Percentiles rank a stretch among this genome's conserved stretches.
Evolutionary conservation across 345 rosid species (phyloP).

Genomic region (Camelina sativa): DNA sequence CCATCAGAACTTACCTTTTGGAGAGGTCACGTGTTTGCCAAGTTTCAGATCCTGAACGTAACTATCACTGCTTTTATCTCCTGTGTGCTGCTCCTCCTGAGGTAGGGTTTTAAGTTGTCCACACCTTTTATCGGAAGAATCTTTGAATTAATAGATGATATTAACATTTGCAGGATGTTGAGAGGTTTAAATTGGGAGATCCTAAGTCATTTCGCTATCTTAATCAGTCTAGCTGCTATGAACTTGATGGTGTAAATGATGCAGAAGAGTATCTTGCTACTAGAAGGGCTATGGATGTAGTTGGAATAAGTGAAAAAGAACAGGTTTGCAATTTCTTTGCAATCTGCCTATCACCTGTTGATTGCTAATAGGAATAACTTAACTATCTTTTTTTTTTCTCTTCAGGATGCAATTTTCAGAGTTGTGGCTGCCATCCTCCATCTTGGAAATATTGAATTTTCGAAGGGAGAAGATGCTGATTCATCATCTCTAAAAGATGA

Average conservation of each 20-base stretch:
- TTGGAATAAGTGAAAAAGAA: slow-evolving; percentile 75
- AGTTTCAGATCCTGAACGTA: slow-evolving; percentile 88
- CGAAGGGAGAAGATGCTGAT: slow-evolving; percentile 67
- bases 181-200: slow-evolving; percentile 78
- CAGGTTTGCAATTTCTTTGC: slow-evolving; percentile 59
- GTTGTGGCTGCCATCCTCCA: slow-evolving; percentile 92
- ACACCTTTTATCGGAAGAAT: slow-evolving; percentile 8
- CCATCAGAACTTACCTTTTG: slow-evolving; percentile 89
- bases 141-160: slow-evolving; percentile 35
- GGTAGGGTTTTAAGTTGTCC: slow-evolving; percentile 47
- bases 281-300: slow-evolving; percentile 86
- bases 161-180: slow-evolving; percentile 63
- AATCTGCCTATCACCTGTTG: slow-evolving; percentile 19
- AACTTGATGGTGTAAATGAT: slow-evolving; percentile 75
- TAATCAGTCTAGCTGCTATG: slow-evolving; percentile 86
- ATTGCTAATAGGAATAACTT: slow-evolving; percentile 11
- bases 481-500: slow-evolving; percentile 68
- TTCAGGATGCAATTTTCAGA: slow-evolving; percentile 80
- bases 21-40: slow-evolving; percentile 99
- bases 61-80: slow-evolving; percentile 94
- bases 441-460: slow-evolving; percentile 81
- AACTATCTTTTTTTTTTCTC: slow-evolving; percentile 29
- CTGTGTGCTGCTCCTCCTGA: slow-evolving; percentile 87
- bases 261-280: slow-evolving; percentile 75
- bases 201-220: slow-evolving; percentile 92